Percentiles rank a stretch among this genome's conserved stretches.
These are phyloP conservation scores for Chalciporus piperatus DNA, from an alignment of 768 basidiomycete species.

Conservation along the genomic window DNA sequence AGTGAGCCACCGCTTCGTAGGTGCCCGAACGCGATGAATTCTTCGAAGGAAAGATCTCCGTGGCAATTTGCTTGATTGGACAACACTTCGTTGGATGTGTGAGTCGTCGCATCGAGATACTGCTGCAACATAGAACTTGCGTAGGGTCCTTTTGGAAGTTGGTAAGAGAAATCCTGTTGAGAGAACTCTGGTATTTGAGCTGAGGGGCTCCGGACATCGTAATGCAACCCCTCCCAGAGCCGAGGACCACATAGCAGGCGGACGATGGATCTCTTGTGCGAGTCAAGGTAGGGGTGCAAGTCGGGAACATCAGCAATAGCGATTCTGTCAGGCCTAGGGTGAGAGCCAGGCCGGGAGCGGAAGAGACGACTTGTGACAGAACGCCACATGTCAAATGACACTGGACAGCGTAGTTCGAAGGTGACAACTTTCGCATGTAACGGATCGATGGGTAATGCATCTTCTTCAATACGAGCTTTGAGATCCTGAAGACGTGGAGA, in stretches of 20 bases:
- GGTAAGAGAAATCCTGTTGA: no score
- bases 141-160: no score
- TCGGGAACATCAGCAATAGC: conserved; percentile 10
- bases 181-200: no score
- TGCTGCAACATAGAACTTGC: conserved; percentile 13
- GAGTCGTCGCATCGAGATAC: conserved; percentile 31
- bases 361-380: conserved; percentile 30
- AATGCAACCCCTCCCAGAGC: no score
- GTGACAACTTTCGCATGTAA: conserved; percentile 16
- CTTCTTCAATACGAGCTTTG: conserved; percentile 23
- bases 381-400: conserved; percentile 38
- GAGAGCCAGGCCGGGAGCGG: conserved; percentile 7
- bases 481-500: conserved; percentile 21
- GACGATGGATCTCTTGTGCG: conserved; percentile 6
- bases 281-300: conserved; percentile 7
- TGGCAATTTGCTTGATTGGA: conserved; percentile 40
- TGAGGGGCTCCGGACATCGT: no score
- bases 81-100: conserved; percentile 40
- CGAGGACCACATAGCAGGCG: no score
- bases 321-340: conserved; percentile 29
- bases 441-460: conserved; percentile 30
- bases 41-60: conserved; percentile 37
- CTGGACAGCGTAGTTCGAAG: conserved; percentile 39
- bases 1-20: conserved; percentile 41
- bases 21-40: conserved; percentile 39